Evolutionary conservation across 331 rosid genomes (phyloP), one percentile per base, ranked within the genome.

Genomic region (Pyrus hybrid): DNA sequence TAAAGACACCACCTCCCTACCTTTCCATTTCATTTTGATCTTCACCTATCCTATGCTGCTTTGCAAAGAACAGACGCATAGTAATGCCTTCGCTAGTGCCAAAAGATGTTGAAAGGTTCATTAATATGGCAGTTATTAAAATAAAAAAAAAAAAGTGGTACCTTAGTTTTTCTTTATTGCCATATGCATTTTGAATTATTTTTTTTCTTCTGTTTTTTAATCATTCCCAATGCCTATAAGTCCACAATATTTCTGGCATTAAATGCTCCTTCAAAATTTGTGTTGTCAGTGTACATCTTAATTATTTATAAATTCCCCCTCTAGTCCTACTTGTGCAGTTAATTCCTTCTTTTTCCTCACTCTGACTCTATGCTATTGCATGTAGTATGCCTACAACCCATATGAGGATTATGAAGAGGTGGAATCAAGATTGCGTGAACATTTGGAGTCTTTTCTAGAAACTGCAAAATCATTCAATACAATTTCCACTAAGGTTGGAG

Each of bases 401-500:
- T 89, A 94, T 47, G 99, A 91, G 85, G 99, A 87, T 79, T 90
- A 91, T 66, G 80, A 85, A 12, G 93, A 87, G 80, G 95, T 88
- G 77, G 98, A 94, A 76, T 78, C 97, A 84, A 90, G 91, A 74
- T 82, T 94, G 85, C 88, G 98, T 37, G 82, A 82, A 13, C 91
- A 90, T 79, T 85, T 94, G 90, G 96, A 88, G 79, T 94, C 97
- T 73, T 94, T 94, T 78, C 90, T 94, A 54, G 96, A 94, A 86
- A 94, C 98, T 60, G 97, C 98, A 30, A 88, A 96, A 84, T 79
- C 93, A 63, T 94, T 90, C 85, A 94, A 94, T 85, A 81, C 79
- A 73, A 94, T 94, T 70, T 94, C 90, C 85, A 88, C 96, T 37
- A 91, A 91, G 98, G 98, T 91, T 26, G 64, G 85, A 58, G 2